Evolutionary conservation across 1,139 yeast species (phyloP).

Genomic region (Hemisphaericaspora xylanilytica): DNA sequence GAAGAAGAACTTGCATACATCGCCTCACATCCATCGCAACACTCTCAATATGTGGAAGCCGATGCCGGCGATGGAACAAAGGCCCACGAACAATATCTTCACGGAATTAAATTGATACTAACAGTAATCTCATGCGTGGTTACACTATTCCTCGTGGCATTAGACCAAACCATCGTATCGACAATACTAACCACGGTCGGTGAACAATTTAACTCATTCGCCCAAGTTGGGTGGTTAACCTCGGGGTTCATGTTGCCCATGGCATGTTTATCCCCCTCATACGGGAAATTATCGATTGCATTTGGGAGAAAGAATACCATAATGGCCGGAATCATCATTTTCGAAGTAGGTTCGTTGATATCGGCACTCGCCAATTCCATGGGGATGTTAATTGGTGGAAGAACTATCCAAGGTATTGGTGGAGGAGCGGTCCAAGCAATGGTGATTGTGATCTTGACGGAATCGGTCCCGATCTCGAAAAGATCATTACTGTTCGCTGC

Average conservation of each 20-base stretch:
- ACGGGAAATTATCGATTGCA: slow-evolving; percentile 60
- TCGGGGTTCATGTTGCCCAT: slow-evolving; percentile 60
- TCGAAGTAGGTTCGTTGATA: slow-evolving; percentile 62
- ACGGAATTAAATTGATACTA: slow-evolving; percentile 39
- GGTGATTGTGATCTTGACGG: slow-evolving; percentile 58
- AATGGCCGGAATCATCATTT: slow-evolving; percentile 49
- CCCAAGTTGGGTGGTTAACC: slow-evolving; percentile 59
- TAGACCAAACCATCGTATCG: slow-evolving; percentile 67
- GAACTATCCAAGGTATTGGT: slow-evolving; percentile 71
- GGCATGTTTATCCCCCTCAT: slow-evolving; percentile 56
- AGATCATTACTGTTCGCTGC: slow-evolving; percentile 52
- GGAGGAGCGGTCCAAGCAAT: slow-evolving; percentile 68
- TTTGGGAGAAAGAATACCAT: slow-evolving; percentile 59
- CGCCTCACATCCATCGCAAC: neutral
- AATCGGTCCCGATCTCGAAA: slow-evolving; percentile 56
- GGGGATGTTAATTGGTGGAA: slow-evolving; percentile 65
- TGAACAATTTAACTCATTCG: slow-evolving; percentile 49
- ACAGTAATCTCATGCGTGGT: slow-evolving; percentile 47
- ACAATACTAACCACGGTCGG: slow-evolving; percentile 59
- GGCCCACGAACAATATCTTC: slow-evolving; percentile 47
- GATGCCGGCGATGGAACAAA: slow-evolving; percentile 57
- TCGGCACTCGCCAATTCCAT: slow-evolving; percentile 56
- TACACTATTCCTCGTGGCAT: slow-evolving; percentile 57
- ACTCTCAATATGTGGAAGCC: slow-evolving; percentile 4
- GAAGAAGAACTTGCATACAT: neutral